Percentiles rank a stretch among this genome's conserved stretches.
These are phyloP conservation scores for Suillus weaverae DNA, from an alignment of 768 basidiomycete species.

Conservation along the genomic window DNA sequence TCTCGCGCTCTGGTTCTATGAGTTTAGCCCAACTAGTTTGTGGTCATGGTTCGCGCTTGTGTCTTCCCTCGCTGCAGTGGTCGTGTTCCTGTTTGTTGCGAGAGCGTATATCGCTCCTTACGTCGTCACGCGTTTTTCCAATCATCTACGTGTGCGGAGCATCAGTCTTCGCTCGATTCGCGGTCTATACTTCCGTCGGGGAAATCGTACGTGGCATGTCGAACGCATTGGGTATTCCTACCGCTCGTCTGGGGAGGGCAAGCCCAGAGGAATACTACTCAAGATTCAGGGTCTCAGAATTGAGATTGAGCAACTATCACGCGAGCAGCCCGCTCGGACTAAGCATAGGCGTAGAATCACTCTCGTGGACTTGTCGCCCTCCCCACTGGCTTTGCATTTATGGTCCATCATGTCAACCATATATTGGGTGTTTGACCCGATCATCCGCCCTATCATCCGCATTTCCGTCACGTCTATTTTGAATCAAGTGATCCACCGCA, in stretches of 20 bases:
- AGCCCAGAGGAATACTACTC: conserved; percentile 57
- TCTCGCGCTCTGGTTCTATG: background rate
- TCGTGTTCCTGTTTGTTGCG: conserved; percentile 56
- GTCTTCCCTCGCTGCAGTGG: conserved; percentile 51
- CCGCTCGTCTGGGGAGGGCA: conserved; percentile 46
- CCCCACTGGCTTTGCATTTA: conserved; percentile 34
- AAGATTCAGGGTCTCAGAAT: conserved; percentile 62
- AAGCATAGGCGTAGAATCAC: conserved; percentile 45
- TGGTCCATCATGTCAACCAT: conserved; percentile 35
- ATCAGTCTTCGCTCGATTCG: conserved; percentile 78
- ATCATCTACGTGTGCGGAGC: conserved; percentile 64
- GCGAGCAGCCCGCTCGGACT: conserved; percentile 20
- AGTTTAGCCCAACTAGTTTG: conserved; percentile 3
- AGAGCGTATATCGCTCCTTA: conserved; percentile 70
- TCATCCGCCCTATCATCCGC: conserved; percentile 61
- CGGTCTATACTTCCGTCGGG: conserved; percentile 66
- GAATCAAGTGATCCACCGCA: conserved; percentile 58
- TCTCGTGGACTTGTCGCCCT: conserved; percentile 36
- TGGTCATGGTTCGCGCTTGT: conserved; percentile 43
- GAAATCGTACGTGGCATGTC: conserved; percentile 54
- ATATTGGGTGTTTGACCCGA: conserved; percentile 54
- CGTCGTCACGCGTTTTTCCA: conserved; percentile 57
- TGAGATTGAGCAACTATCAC: conserved; percentile 40
- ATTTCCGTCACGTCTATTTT: conserved; percentile 52
- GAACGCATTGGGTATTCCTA: conserved; percentile 67